phyloP scores from a whole-genome alignment of 148 eudicot species.

The Fallopia convolvulus region DNA sequence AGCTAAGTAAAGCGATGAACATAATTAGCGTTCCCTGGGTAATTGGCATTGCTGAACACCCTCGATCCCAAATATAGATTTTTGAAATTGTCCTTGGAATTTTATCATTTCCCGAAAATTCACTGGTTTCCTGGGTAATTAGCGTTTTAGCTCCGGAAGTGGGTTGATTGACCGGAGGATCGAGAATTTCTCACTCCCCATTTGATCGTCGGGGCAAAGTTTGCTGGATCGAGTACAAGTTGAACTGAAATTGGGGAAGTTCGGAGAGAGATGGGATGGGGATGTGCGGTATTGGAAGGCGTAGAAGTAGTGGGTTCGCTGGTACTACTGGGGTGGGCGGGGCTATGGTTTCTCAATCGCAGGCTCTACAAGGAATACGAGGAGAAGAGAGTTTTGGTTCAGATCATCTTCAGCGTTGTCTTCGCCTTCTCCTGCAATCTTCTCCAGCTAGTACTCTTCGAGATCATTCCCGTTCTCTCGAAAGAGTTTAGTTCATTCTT shows the following conservation, averaged over 20 bases:
- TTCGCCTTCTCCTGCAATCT: conserved; percentile 96
- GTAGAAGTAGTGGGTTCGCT: conserved; percentile 69
- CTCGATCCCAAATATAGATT: too few species aligned
- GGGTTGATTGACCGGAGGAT: too few species aligned
- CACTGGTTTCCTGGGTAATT: too few species aligned
- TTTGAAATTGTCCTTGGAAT: too few species aligned
- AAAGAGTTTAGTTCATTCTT: conserved; percentile 43
- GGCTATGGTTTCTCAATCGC: conserved; percentile 81
- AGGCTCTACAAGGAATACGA: conserved; percentile 93
- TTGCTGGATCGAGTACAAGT: background rate
- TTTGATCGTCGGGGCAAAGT: background rate
- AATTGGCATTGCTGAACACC: too few species aligned
- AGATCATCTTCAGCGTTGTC: conserved; percentile 87
- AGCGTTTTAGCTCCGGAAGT: too few species aligned
- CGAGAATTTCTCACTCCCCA: too few species aligned
- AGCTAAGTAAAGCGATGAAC: too few species aligned
- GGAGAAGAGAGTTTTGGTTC: conserved; percentile 89
- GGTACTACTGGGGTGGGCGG: conserved; percentile 68
- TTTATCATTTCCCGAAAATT: too few species aligned
- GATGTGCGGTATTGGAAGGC: conserved; percentile 61
- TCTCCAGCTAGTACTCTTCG: conserved; percentile 85
- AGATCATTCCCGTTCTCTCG: conserved; percentile 90
- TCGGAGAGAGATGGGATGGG: conserved; percentile 54
- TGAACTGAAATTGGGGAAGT: background rate
- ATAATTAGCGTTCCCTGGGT: too few species aligned